Conservation (phyloP, 805 yeast species). For the Hanseniaspora lachancei region DNA sequence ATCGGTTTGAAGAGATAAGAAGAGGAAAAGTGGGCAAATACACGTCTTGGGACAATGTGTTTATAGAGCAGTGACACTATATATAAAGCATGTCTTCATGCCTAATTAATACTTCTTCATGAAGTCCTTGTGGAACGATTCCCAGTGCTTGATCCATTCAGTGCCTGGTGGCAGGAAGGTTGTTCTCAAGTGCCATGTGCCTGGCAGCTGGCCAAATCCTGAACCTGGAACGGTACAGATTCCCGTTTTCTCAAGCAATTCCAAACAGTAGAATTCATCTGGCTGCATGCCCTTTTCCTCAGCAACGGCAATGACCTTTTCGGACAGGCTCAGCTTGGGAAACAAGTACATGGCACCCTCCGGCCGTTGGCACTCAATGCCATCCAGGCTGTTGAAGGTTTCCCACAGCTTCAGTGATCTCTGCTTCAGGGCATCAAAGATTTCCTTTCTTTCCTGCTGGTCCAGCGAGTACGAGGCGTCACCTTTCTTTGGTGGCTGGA, state of each 20-base stretch:
- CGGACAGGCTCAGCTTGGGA: conserved; percentile 61
- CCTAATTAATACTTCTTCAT: conserved; percentile 36
- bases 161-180: conserved; percentile 93
- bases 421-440: conserved; percentile 46
- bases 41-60: conserved; percentile 11
- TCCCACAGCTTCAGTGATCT: conserved; percentile 55
- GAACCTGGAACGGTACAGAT: conserved; percentile 96
- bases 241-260: conserved; percentile 75
- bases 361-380: conserved; percentile 76
- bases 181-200: conserved; percentile 86
- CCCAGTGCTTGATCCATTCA: conserved; percentile 75
- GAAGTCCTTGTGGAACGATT: conserved; percentile 62
- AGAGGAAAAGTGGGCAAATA: conserved; percentile 17
- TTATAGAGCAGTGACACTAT: conserved; percentile 15
- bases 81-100: neutral
- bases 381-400: conserved; percentile 67
- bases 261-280: conserved; percentile 82
- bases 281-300: conserved; percentile 42
- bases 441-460: conserved; percentile 44
- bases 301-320: conserved; percentile 52
- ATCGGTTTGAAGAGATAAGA: conserved; percentile 17
- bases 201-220: conserved; percentile 88
- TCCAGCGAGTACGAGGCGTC: conserved; percentile 62
- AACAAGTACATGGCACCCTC: conserved; percentile 96
- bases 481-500: conserved; percentile 74